Percentiles rank a stretch among this genome's conserved stretches.
phyloP scores from a whole-genome alignment of 2,329 filamentous ascomycete species.

The Ploettnerulaceae sp. region DNA sequence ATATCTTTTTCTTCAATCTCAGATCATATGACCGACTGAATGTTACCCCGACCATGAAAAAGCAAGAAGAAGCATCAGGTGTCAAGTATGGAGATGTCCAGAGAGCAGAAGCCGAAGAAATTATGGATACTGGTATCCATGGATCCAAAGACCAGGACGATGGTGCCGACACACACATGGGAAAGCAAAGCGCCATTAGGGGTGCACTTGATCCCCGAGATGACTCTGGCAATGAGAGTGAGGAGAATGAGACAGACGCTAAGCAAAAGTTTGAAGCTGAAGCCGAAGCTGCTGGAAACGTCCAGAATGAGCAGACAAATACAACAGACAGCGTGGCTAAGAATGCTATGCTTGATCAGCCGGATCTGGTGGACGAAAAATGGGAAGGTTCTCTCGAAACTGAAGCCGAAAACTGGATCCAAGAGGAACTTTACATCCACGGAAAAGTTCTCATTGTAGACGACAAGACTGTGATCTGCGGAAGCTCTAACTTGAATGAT shows the following conservation, averaged over 20 bases:
- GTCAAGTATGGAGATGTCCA: slow-evolving; percentile 84
- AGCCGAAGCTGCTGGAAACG: slow-evolving; percentile 33
- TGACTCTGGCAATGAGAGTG: slow-evolving; percentile 35
- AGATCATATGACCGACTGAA: slow-evolving; percentile 90
- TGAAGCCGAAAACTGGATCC: slow-evolving; percentile 84
- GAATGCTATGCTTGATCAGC: slow-evolving; percentile 71
- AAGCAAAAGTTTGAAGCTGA: slow-evolving; percentile 50
- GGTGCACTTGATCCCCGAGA: slow-evolving; percentile 32
- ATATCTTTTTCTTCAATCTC: slow-evolving; percentile 93
- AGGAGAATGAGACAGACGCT: slow-evolving; percentile 41
- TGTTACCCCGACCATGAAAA: slow-evolving; percentile 66
- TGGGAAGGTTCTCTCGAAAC: slow-evolving; percentile 72
- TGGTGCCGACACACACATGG: slow-evolving; percentile 44
- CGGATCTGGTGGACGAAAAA: slow-evolving; percentile 59
- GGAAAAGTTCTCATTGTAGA: slow-evolving; percentile 87
- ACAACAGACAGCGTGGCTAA: slow-evolving; percentile 57
- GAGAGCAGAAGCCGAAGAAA: slow-evolving; percentile 79
- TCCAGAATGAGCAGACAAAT: slow-evolving; percentile 18
- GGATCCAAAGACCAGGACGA: slow-evolving; percentile 45
- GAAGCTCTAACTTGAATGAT: slow-evolving; percentile 88
- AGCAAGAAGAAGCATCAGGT: slow-evolving; percentile 75
- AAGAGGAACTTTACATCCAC: slow-evolving; percentile 95
- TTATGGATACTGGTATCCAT: slow-evolving; percentile 73
- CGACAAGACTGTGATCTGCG: slow-evolving; percentile 78
- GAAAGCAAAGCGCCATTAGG: slow-evolving; percentile 27